Base-by-base conservation (phyloP, 2,329 filamentous ascomycete species). In the Tolypocladium amazonense region DNA sequence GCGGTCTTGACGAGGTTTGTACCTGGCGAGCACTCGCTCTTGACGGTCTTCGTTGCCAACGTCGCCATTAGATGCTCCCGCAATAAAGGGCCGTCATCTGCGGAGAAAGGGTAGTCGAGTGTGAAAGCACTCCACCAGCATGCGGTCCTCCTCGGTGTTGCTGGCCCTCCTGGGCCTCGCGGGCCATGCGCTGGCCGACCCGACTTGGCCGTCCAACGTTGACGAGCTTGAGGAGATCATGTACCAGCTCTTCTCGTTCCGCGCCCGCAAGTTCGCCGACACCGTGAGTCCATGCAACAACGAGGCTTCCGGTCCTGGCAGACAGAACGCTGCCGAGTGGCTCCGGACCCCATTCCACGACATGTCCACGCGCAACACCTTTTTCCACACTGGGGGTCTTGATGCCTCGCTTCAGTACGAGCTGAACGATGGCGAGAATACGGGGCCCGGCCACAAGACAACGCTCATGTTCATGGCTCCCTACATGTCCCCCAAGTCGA, bases 211-310 rank as follows among this genome's bases (percentile, higher is more conserved):
- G 2, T 79, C 81, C 2, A 66, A 76, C 15, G 77, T 77, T 23
- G 84, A 87, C 65, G 83, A 87, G 68, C 72, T 87, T 61, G 84
- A 87, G 70, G 84, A 86, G 69, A 80, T 86, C 63, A 82, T 87
- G 75, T 84, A 79, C 66, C 80, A 86, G 65, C 79, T 81, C 58
- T 73, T 76, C 39, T 82, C 81, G 3, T 81, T 83, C 66, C 74
- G 77, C 54, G 76, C 78, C 38, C 77, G 82, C 62, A 77, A 80
- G 47, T 85, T 87, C 67, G 78, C 81, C 54, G 77, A 79, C 57
- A 77, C 77, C 18, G 79, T 87, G 59, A 81, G 76, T 39, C 84
- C 83, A 7, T 87, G 84, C 71, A 75, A 75, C 52, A 81, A 76
- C 62, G 77, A 81, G 60, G 76, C 78, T 25, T 77, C 78, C 0